phyloP scores from a whole-genome alignment of 2,329 filamentous ascomycete species.

The Calonectria montana region DNA sequence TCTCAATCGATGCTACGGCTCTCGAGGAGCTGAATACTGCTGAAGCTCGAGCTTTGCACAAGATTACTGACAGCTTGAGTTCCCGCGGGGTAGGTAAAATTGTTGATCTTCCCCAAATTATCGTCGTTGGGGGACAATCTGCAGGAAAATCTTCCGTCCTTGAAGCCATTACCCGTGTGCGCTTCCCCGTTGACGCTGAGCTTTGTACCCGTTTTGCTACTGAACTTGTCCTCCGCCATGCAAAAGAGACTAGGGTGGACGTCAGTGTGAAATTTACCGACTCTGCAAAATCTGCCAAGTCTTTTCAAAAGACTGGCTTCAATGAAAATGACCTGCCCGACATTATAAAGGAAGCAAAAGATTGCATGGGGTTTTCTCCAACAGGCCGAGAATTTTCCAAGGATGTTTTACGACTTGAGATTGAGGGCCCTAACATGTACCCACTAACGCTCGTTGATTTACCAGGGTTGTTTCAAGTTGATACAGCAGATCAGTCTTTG shows the following conservation, averaged over 20 bases:
- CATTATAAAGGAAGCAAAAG: constrained; percentile 64
- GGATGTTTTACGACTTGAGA: constrained; percentile 59
- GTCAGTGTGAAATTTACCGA: constrained; percentile 56
- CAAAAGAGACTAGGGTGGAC: constrained; percentile 47
- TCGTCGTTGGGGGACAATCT: constrained; percentile 71
- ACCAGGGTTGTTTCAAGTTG: constrained; percentile 56
- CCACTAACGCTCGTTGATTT: constrained; percentile 67
- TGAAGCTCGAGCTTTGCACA: constrained; percentile 60
- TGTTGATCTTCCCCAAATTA: constrained; percentile 63
- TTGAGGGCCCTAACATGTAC: constrained; percentile 55
- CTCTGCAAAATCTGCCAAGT: constrained; percentile 30
- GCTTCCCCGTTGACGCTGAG: constrained; percentile 66
- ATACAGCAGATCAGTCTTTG: constrained; percentile 46
- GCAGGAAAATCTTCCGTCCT: constrained; percentile 74
- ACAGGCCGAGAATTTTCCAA: constrained; percentile 52
- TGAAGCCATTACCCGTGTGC: constrained; percentile 71
- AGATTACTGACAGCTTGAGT: constrained; percentile 64
- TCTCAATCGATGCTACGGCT: constrained; percentile 22
- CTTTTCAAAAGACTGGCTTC: constrained; percentile 50
- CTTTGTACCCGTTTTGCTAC: constrained; percentile 72
- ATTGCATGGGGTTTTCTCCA: constrained; percentile 58
- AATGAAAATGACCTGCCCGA: constrained; percentile 53
- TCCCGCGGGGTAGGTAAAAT: constrained; percentile 59
- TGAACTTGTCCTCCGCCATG: constrained; percentile 65
- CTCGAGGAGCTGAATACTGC: constrained; percentile 52